A percentile compares a stretch with the other conserved stretches of the same genome.
Evolutionary conservation across 257 asterid species (phyloP).

Genomic region (Leptodermis oblonga): DNA sequence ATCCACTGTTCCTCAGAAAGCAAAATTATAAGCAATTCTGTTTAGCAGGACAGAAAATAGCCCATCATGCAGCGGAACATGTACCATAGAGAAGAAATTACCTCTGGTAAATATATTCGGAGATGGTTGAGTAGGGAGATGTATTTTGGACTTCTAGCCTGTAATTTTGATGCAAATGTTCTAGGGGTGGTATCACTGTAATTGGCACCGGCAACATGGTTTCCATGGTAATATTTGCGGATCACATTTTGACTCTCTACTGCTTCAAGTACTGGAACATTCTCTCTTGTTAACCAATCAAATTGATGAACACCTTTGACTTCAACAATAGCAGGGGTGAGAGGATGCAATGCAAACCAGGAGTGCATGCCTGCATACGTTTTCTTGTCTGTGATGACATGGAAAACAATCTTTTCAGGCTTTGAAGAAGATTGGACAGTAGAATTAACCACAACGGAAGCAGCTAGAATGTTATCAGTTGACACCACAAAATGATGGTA

Average conservation of each 20-base stretch:
- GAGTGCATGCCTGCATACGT: constrained; percentile 99
- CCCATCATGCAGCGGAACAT: background rate
- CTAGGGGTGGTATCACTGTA: constrained; percentile 78
- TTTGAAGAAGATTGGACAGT: constrained; percentile 68
- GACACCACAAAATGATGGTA: constrained; percentile 82
- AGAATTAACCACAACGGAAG: constrained; percentile 87
- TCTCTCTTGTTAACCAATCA: constrained; percentile 96
- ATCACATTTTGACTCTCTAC: constrained; percentile 78
- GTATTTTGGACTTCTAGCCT: constrained; percentile 91
- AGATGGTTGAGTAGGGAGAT: constrained; percentile 94
- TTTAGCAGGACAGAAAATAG: background rate
- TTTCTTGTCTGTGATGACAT: constrained; percentile 96
- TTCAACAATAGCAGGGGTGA: constrained; percentile 84
- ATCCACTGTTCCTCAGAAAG: background rate
- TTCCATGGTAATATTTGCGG: constrained; percentile 88
- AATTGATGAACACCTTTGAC: constrained; percentile 95
- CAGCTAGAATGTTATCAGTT: constrained; percentile 97
- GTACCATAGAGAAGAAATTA: constrained; percentile 25
- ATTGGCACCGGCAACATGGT: constrained; percentile 75
- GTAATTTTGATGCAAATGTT: constrained; percentile 80
- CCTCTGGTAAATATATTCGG: constrained; percentile 98
- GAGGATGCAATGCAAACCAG: constrained; percentile 88
- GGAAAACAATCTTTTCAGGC: constrained; percentile 88
- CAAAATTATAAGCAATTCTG: background rate
- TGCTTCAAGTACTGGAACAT: constrained; percentile 96